A percentile compares a stretch with the other conserved stretches of the same genome.
Conservation (phyloP, 2,329 filamentous ascomycete species). For the Colletotrichum horii region DNA sequence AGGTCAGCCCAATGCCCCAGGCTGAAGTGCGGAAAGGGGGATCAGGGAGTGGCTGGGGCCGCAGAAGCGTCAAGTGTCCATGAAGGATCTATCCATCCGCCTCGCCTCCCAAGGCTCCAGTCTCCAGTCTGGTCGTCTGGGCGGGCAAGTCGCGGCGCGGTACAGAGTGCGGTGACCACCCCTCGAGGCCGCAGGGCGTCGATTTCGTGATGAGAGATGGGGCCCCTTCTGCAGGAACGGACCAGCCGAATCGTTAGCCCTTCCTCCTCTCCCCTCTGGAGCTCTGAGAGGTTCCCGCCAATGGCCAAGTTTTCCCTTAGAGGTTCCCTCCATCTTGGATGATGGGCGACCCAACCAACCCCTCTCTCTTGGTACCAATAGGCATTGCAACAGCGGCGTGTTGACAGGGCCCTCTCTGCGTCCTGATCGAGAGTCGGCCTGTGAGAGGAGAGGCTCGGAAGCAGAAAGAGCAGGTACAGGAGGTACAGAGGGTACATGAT, state of each 20-base stretch:
- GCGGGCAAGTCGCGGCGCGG: background rate
- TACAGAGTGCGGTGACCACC: background rate
- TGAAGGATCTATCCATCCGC: slow-evolving; percentile 20
- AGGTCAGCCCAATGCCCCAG: slow-evolving; percentile 22
- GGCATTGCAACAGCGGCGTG: background rate
- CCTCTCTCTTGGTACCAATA: slow-evolving; percentile 14
- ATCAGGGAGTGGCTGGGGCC: slow-evolving; percentile 20
- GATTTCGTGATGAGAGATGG: slow-evolving; percentile 19
- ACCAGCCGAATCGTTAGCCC: slow-evolving; percentile 16
- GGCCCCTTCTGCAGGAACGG: slow-evolving; percentile 18
- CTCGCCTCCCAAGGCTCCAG: slow-evolving; percentile 20
- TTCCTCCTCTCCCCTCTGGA: background rate
- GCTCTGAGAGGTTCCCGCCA: background rate
- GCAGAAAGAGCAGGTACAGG: background rate
- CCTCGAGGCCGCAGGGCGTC: slow-evolving; percentile 7
- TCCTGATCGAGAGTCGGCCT: background rate
- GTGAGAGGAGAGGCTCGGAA: background rate
- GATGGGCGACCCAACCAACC: background rate
- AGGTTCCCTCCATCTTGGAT: background rate
- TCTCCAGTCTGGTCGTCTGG: background rate
- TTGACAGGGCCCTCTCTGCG: background rate
- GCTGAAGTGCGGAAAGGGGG: slow-evolving; percentile 19
- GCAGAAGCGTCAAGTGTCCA: background rate
- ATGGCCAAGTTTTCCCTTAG: background rate
- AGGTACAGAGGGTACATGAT: background rate